phyloP scores from a whole-genome alignment of 495 filamentous ascomycete species.

The Trypethelium eluteriae region DNA sequence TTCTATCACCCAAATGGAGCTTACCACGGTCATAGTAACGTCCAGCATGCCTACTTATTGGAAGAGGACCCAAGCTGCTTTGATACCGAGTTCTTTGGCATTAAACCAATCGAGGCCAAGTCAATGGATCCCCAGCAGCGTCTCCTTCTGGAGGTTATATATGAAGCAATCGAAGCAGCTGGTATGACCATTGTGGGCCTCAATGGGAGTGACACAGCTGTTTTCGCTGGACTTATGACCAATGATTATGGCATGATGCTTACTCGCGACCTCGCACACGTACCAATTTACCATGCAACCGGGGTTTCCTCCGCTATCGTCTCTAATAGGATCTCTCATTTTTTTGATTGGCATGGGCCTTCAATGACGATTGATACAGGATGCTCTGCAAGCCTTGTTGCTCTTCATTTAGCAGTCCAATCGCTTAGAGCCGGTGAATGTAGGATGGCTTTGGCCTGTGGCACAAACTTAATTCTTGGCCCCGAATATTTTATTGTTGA shows the following conservation, averaged over 20 bases:
- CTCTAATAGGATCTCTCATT: slow-evolving; percentile 42
- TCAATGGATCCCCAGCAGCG: slow-evolving; percentile 20
- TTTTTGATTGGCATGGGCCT: slow-evolving; percentile 15
- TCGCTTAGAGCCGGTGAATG: slow-evolving; percentile 34
- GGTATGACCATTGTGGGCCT: slow-evolving; percentile 20
- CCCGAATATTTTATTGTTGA: slow-evolving; percentile 24
- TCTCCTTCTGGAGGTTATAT: slow-evolving; percentile 15
- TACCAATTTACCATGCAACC: slow-evolving; percentile 8
- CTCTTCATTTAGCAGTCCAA: slow-evolving; percentile 40
- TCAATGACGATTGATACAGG: slow-evolving; percentile 28
- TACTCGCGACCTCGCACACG: not conserved
- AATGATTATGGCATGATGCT: not conserved
- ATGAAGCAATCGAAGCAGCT: slow-evolving; percentile 13
- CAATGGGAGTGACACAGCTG: not conserved
- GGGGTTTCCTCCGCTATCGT: slow-evolving; percentile 34
- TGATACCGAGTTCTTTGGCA: slow-evolving; percentile 13
- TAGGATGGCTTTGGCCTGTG: slow-evolving; percentile 45
- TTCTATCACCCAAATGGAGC: too few relatives aligned
- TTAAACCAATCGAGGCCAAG: slow-evolving; percentile 9
- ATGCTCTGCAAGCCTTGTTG: slow-evolving; percentile 42
- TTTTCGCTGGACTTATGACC: not conserved
- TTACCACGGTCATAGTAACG: too few relatives aligned
- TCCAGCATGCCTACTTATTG: not conserved
- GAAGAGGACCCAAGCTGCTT: slow-evolving; percentile 11
- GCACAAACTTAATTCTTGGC: slow-evolving; percentile 27